Evolutionary conservation across 371 early-diverging fungal species (phyloP), one percentile per base, ranked within the genome.

Genomic region (Rhizopus delemar): DNA sequence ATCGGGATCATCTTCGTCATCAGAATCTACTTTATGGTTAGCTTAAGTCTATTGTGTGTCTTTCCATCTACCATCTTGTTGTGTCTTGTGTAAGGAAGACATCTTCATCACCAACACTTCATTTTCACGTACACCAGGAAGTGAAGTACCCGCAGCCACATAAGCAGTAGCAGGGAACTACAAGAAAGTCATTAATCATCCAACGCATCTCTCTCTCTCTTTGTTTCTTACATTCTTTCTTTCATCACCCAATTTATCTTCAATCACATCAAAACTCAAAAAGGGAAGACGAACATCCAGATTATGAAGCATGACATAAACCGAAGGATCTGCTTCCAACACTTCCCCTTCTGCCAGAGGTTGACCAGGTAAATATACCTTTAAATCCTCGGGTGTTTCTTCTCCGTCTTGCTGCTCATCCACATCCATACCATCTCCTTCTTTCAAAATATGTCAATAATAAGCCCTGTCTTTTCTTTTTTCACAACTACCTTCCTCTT

Each of bases 231-330:
- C 89, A 33, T 83, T 85, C 56, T 83, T 88, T 57, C 97, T 82
- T 60, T 87, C 87, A 15, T 79, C 81, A 11, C 96, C 98, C 51
- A 95, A 73, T 34, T 85, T 83, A 69, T 96, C 96, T 43, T 83
- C 77, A 48, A 97, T 73, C 57, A 97, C 77, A 71, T 98, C 99
- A 61, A 98, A 97, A 76, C 90, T 90, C 58, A 98, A 82, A 71
- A 97, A 97, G n/a, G 99, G 99, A 92, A 95, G 94, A 63, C 92
- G 87, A 22, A 92, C 91, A 57, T 90, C 83, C 83, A 98, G 78
- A 34, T 84, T 80, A 76, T 97, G 98, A 57, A 96, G 87, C 97
- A 98, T 95, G 58, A 92, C 92, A 77, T 98, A 98, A 0, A 93
- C 92, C 4, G 90, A 89, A 63, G 89, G 90, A 83, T 98, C 98